Base-by-base conservation (phyloP, 495 filamentous ascomycete species). In the Evernia prunastri region DNA sequence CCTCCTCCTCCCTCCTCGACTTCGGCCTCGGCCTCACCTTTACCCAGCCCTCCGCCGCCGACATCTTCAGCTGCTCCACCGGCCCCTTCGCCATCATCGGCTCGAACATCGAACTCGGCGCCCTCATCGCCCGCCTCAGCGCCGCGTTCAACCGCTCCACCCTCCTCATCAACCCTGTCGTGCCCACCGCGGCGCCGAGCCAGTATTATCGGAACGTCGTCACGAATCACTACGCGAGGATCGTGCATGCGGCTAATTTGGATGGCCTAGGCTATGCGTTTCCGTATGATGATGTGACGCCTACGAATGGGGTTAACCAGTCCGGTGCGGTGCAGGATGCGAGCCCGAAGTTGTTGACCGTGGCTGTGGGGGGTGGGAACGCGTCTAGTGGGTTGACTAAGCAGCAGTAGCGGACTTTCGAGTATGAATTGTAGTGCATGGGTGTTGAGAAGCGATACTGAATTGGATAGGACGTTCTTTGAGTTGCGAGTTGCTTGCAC, bases 261-360 rank as follows among this genome's bases (percentile, higher is more conserved):
- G 86, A 87, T 73, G 78, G 80, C 6, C 74, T 80, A 20, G 89
- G 89, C 3, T 92, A 91, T 75, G 86, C 87, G 3, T 91, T 91
- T 68, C 87, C 89, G 0, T 92, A 90, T 69, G 88, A 92, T 70
- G 89, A 92, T 72, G 89, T 91, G 7, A 79, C 80, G 27, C 81
- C 86, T 1, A 73, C 74, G 23, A 81, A 79, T 59, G 82, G 78
- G 0, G 66, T 72, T 17, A 86, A 90, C 73, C 84, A 86, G 66
- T 82, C 81, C 37, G 89, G 89, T 4, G 81, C 79, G 56, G 81
- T 90, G n/a, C 81, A 71, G 60, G 84, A 84, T 70, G 70, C 71
- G 6, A 81, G 73, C 56, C 88, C 88, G 4, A 61, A 71, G 61
- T 66, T 85, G 47, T 80, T 89, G 61, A 84, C 82, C 0, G 80